Base-by-base conservation (phyloP, 352 stramenopile species). In the Globisporangium cylindrosporum region DNA sequence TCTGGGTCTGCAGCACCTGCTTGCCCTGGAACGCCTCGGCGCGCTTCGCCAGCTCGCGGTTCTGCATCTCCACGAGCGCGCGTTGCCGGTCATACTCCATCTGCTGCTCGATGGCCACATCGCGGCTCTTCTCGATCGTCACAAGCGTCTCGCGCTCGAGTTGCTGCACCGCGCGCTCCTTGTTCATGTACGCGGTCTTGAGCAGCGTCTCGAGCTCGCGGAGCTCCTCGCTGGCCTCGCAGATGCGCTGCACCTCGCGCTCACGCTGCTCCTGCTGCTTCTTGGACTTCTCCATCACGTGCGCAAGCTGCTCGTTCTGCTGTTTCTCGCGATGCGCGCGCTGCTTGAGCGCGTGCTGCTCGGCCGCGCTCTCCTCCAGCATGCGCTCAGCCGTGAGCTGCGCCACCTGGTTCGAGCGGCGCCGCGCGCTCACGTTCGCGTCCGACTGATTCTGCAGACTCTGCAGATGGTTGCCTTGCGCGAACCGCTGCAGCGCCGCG, bases 101-200 rank as follows among this genome's bases (percentile, higher is more conserved):
- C 69, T 95, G 82, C 76, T 96, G 89, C 71, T 98, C 90, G 38
- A 98, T 97, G 14, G 90, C 90, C 36, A 82, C 73, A 29, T 97
- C 85, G 22, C 91, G 80, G 34, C 83, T 78, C 29, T 83, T 75
- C 66, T 97, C 88, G n/a, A 89, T 78, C 20, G 81, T 78, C 18
- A 74, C 56, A 43, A 96, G 68, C n/a, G 88, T 81, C 69, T 96
- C 77, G n/a, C 80, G 78, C 73, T 98, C 90, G 63, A 97, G 76
- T 62, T 97, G 86, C 76, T 98, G 93, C 63, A 81, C 86, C 1
- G 91, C 90, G 38, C 93, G 79, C 62, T 98, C 92, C 73, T 97
- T 98, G 75, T 98, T 97, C 75, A 98, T 88, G 76, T 98, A 98
- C 29, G 92, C 93, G 66, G 91, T 93, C 68, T 97, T 92, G n/a